Percentiles rank a stretch among this genome's conserved stretches.
These are phyloP conservation scores for Conidiobolus incongruus DNA, from an alignment of 371 early-diverging fungal species.

Conservation along the genomic window DNA sequence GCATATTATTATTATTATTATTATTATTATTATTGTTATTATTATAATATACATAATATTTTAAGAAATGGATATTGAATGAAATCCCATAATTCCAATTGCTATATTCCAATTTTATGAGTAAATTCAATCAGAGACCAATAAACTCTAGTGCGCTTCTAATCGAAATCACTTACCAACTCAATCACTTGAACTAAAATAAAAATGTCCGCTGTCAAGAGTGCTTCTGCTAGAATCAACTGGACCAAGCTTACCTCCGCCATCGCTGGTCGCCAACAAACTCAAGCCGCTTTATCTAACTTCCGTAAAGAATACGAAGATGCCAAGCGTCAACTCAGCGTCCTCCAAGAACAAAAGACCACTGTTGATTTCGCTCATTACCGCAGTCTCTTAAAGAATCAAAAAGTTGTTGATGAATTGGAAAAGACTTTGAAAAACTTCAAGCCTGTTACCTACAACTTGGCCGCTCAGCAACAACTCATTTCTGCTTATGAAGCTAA, in stretches of 20 bases:
- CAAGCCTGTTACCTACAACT: constrained; percentile 64
- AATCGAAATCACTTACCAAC: no score
- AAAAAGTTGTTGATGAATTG: constrained; percentile 64
- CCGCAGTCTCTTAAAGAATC: constrained; percentile 70
- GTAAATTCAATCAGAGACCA: no score
- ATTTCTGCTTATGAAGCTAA: constrained; percentile 71
- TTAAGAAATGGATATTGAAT: no score
- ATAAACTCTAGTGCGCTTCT: no score
- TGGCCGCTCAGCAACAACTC: constrained; percentile 62
- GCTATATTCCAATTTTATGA: no score
- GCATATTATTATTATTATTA: no score
- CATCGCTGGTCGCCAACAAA: constrained; percentile 67
- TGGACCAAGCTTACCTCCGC: constrained; percentile 67
- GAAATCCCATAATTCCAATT: no score
- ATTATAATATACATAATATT: no score
- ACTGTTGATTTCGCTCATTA: constrained; percentile 75
- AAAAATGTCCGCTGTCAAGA: no score
- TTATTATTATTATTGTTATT: no score
- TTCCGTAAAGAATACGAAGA: constrained; percentile 94
- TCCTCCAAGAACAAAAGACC: constrained; percentile 59
- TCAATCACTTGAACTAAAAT: no score
- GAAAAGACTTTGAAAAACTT: constrained; percentile 61
- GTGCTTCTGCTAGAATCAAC: constrained; percentile 50
- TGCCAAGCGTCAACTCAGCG: constrained; percentile 50
- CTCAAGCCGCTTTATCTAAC: constrained; percentile 55